phyloP scores from a whole-genome alignment of 352 stramenopile genomes.

The Pythium chondricola region DNA sequence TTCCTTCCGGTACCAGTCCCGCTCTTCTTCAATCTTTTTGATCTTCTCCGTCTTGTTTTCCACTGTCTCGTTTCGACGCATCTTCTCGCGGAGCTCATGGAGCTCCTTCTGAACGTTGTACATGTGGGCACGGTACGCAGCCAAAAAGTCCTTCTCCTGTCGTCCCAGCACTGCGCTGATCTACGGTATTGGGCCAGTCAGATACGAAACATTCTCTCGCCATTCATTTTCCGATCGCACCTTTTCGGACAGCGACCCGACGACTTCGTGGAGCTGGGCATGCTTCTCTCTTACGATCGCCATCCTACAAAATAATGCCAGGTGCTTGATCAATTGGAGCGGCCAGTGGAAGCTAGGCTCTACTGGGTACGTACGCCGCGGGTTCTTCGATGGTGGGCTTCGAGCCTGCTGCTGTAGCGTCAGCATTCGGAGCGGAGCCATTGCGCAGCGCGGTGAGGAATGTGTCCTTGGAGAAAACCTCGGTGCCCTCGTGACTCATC shows the following conservation, averaged over 20 bases:
- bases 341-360: too few relatives aligned
- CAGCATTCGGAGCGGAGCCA: slow-evolving; percentile 19
- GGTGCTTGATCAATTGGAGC: too few relatives aligned
- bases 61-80: slow-evolving; percentile 84
- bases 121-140: slow-evolving; percentile 92
- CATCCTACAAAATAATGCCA: slow-evolving; percentile 43
- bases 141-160: slow-evolving; percentile 91
- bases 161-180: slow-evolving; percentile 86
- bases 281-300: slow-evolving; percentile 69
- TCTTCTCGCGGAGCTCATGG: slow-evolving; percentile 85
- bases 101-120: slow-evolving; percentile 94
- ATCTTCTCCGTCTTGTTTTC: slow-evolving; percentile 89
- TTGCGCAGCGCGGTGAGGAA: slow-evolving; percentile 71
- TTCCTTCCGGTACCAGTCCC: slow-evolving; percentile 92
- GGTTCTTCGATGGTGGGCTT: slow-evolving; percentile 32
- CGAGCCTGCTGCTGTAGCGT: not conserved
- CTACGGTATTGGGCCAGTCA: slow-evolving; percentile 6
- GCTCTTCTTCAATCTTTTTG: slow-evolving; percentile 91
- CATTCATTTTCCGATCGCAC: slow-evolving; percentile 10
- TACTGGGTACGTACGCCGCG: slow-evolving; percentile 37
- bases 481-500: slow-evolving; percentile 48
- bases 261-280: slow-evolving; percentile 71
- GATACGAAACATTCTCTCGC: not conserved
- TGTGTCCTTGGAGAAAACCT: slow-evolving; percentile 78
- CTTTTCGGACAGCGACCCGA: slow-evolving; percentile 81